Evolutionary conservation across 2,329 filamentous ascomycete genomes (phyloP), one percentile per base, ranked within the genome.

Genomic region (Aspergillus viridinutans): DNA sequence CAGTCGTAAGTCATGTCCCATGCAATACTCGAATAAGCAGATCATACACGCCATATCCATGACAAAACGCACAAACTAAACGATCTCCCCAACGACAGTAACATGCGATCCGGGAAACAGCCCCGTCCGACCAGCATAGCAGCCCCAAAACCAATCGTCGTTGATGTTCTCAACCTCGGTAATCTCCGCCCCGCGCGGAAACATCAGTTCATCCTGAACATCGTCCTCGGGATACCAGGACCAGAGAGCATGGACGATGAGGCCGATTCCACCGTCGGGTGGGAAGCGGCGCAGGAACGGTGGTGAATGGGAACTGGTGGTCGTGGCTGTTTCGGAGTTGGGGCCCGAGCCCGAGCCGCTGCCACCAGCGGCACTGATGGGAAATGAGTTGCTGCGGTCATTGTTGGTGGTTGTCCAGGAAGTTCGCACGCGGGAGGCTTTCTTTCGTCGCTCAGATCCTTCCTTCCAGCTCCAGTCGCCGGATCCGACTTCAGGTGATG

Each of bases 141-240:
- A 85, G 0, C 93, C 93, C 76, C 88, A 89, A 67, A 83, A 92
- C 92, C 92, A 97, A 71, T 96, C 92, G 20, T 88, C 90, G 71
- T 96, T 96, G 50, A 95, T 85, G 72, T 94, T 89, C 70, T 93
- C 88, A 40, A 89, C 85, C 76, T 97, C 93, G 6, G 82, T 81
- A 14, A 97, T 83, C 72, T 94, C 90, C 0, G 92, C 92, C 9
- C 89, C 87, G 52, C 86, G 86, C 0, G 93, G 93, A 65, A 97
- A 97, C 60, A 87, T 74, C 43, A 97, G 75, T 75, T 97, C 93
- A 69, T 96, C 90, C 14, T 67, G 61, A 10, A 72, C 69, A 1
- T 67, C 69, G 6, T 74, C 70, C 2, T 83, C 82, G 0, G 91
- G 90, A 68, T 88, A 92, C 81, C 90, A 96, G 3, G 85, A 82